A percentile compares a stretch with the other conserved stretches of the same genome.
These are phyloP conservation scores for Diaporthe aspalathi DNA, from an alignment of 2,329 filamentous ascomycete species.

Conservation along the genomic window DNA sequence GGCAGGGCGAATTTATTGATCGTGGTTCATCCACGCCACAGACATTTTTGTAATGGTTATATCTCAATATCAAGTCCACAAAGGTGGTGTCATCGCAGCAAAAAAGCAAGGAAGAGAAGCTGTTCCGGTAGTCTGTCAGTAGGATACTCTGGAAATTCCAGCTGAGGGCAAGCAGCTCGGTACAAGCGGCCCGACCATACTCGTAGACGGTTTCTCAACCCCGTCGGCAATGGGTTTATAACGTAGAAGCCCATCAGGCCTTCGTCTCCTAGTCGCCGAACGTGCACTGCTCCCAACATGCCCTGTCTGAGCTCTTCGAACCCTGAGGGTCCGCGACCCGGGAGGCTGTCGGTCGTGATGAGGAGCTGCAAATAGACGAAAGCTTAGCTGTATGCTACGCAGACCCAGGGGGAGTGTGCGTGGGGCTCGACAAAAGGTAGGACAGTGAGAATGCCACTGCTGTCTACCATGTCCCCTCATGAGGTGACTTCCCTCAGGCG, in stretches of 20 bases:
- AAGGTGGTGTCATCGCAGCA: not conserved
- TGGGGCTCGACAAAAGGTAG: not conserved
- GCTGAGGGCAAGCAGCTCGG: not conserved
- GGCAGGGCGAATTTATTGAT: not conserved
- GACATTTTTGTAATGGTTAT: not conserved
- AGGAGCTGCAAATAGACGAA: not conserved
- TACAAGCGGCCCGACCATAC: not conserved
- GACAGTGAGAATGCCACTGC: not conserved
- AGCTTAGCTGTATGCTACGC: not conserved
- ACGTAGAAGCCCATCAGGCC: not conserved
- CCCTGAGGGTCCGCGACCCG: not conserved
- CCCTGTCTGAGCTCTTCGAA: not conserved
- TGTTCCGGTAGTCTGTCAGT: not conserved
- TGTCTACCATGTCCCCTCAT: not conserved
- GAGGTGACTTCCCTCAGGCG: not conserved
- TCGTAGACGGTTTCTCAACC: not conserved
- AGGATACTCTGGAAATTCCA: not conserved
- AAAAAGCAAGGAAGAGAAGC: not conserved
- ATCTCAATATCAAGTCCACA: not conserved
- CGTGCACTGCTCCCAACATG: not conserved
- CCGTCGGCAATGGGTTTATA: not conserved
- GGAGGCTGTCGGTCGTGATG: not conserved
- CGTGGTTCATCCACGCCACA: not conserved
- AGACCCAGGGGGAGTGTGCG: not conserved
- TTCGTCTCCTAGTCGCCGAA: not conserved